A percentile compares a stretch with the other conserved stretches of the same genome.
These are phyloP conservation scores for Trichophyton equinum DNA, from an alignment of 2,329 filamentous ascomycete species.

Conservation along the genomic window DNA sequence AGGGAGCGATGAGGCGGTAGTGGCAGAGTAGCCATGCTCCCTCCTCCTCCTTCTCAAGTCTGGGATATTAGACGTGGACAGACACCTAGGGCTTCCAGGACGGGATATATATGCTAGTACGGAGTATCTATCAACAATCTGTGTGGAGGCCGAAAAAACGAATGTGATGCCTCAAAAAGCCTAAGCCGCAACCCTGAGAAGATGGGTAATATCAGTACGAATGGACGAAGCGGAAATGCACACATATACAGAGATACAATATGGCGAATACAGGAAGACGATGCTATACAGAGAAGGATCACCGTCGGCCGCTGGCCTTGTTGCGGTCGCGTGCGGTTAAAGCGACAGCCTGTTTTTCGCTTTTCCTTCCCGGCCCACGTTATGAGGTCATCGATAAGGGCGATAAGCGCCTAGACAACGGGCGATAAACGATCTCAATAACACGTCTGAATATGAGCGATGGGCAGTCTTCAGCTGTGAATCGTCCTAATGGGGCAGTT, in stretches of 20 bases:
- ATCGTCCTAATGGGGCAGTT: background rate
- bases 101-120: background rate
- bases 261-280: background rate
- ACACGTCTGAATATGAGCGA: too few species aligned
- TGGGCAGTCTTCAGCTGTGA: background rate
- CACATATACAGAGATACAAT: background rate
- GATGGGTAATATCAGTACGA: background rate
- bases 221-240: background rate
- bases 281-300: background rate
- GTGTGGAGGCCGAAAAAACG: background rate
- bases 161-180: conserved; percentile 2
- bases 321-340: background rate
- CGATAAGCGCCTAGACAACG: background rate
- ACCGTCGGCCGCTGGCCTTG: background rate
- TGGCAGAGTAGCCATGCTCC: conserved; percentile 9
- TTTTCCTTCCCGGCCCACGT: background rate
- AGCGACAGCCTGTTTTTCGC: background rate
- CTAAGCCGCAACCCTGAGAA: background rate
- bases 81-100: background rate
- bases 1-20: conserved; percentile 13
- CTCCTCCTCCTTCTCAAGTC: background rate
- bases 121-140: background rate
- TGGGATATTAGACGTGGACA: background rate
- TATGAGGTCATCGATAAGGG: conserved; percentile 4
- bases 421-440: background rate